Conservation (phyloP, 306 rosid genomes). For the Medicago ruthenica region DNA sequence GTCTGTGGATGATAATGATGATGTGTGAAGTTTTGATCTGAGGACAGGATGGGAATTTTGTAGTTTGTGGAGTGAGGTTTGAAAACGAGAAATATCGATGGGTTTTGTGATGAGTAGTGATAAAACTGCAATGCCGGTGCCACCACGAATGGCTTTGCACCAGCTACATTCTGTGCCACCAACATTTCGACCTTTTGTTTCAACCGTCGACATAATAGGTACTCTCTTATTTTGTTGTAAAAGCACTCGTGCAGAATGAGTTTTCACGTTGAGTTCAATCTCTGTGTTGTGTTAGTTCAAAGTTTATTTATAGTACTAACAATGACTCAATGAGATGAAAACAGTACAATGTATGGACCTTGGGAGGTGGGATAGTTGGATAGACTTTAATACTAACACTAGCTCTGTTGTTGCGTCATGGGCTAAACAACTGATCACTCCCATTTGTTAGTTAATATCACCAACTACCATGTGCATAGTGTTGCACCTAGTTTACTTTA, state of each 20-base stretch:
- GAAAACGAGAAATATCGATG: constrained; percentile 37
- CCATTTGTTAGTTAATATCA: neutral
- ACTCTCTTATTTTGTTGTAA: neutral
- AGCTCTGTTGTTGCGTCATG: neutral
- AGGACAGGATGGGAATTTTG: constrained; percentile 61
- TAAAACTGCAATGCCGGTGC: constrained; percentile 60
- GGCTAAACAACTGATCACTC: neutral
- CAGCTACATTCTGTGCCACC: constrained; percentile 57
- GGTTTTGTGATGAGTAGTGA: constrained; percentile 48
- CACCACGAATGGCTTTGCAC: constrained; percentile 58
- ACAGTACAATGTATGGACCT: no score
- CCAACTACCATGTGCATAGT: neutral
- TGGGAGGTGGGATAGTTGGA: neutral
- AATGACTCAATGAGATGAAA: no score
- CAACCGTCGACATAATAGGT: neutral
- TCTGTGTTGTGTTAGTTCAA: no score
- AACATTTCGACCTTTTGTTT: constrained; percentile 37
- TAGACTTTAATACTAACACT: neutral
- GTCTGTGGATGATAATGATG: neutral
- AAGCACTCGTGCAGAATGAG: neutral
- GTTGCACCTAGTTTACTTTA: no score
- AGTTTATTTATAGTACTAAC: no score
- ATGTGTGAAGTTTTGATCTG: constrained; percentile 51
- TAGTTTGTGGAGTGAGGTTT: constrained; percentile 49
- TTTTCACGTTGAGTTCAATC: neutral